Evolutionary conservation across 2,329 filamentous ascomycete species (phyloP), one percentile per base, ranked within the genome.

Genomic region (Botryotinia narcissicola): DNA sequence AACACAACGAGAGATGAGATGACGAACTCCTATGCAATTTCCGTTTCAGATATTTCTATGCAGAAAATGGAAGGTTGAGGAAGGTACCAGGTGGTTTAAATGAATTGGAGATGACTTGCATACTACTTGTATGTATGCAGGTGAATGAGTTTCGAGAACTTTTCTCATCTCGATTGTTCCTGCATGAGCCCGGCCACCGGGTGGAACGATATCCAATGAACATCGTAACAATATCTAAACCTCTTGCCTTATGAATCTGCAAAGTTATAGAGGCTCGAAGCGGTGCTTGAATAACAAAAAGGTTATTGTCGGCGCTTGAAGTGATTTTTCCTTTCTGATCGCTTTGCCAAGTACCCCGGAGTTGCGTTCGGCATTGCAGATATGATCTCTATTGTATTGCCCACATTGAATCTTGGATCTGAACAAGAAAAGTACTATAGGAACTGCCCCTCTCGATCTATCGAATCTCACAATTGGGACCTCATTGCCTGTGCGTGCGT

Each of bases 51-150:
- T 74, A 60, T 40, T 73, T 73, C 51, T 59, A 73, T 71, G 35
- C 37, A 72, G 44, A 40, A 60, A 22, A 69, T 57, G 71, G 74
- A 77, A 70, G 46, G 71, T 74, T 35, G 67, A 75, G 64, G 35
- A 59, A 72, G 37, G 32, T 54, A 29, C 57, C 42, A 72, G 37
- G n/a, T 54, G 42, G 72, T 44, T 40, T 61, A 61, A 70, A 46
- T n/a, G 68, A 72, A 72, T n/a, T 75, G 73, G 71, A 77, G 72
- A 76, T 75, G 74, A 73, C 74, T 75, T 76, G 76, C 76, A 77
- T 73, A 71, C 66, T 70, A 74, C 57, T 46, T 75, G 75, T 74
- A 73, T 64, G 71, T 74, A 73, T 69, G 71, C 44, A 46, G 66
- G 32, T 37, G 48, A 42, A 22, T 32, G 35, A 57, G 8, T 48